A percentile compares a stretch with the other conserved stretches of the same genome.
phyloP scores from a whole-genome alignment of 2,329 filamentous ascomycete species.

The Aspergillus sp. region DNA sequence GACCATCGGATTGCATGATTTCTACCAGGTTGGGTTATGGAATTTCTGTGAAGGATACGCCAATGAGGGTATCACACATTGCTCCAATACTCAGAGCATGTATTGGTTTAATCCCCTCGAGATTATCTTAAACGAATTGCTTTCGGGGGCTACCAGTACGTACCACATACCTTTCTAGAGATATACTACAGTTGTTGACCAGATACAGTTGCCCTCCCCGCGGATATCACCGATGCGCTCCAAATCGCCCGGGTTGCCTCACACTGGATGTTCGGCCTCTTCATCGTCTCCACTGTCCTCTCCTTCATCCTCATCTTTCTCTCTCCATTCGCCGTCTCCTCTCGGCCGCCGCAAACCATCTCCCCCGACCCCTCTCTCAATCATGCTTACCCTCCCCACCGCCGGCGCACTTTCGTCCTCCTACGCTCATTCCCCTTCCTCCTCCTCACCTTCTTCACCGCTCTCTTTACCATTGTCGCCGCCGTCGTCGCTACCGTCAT shows the following conservation, averaged over 20 bases:
- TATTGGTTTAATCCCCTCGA: slow-evolving; percentile 91
- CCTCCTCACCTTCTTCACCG: slow-evolving; percentile 60
- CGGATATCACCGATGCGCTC: slow-evolving; percentile 65
- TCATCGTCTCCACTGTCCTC: slow-evolving; percentile 64
- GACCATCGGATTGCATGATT: slow-evolving; percentile 82
- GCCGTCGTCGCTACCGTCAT: slow-evolving; percentile 74
- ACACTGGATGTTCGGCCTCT: slow-evolving; percentile 83
- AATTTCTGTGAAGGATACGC: slow-evolving; percentile 83
- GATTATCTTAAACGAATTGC: slow-evolving; percentile 70
- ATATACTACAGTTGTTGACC: neutral
- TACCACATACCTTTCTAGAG: slow-evolving; percentile 1
- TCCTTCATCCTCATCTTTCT: slow-evolving; percentile 66
- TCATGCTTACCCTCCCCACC: slow-evolving; percentile 26
- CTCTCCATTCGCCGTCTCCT: slow-evolving; percentile 46
- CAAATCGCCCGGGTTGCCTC: slow-evolving; percentile 67
- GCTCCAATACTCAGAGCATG: slow-evolving; percentile 60
- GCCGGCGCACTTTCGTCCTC: slow-evolving; percentile 30
- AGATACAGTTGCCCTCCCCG: slow-evolving; percentile 62
- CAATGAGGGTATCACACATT: slow-evolving; percentile 61
- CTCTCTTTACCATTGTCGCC: slow-evolving; percentile 61
- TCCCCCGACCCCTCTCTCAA: slow-evolving; percentile 21
- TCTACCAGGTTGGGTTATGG: slow-evolving; percentile 90
- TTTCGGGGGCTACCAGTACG: slow-evolving; percentile 70
- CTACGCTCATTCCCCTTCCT: slow-evolving; percentile 59
- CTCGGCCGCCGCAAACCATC: slow-evolving; percentile 30